Evolutionary conservation across 495 filamentous ascomycete species (phyloP).

Genomic region (Thermochaetoides thermophila): DNA sequence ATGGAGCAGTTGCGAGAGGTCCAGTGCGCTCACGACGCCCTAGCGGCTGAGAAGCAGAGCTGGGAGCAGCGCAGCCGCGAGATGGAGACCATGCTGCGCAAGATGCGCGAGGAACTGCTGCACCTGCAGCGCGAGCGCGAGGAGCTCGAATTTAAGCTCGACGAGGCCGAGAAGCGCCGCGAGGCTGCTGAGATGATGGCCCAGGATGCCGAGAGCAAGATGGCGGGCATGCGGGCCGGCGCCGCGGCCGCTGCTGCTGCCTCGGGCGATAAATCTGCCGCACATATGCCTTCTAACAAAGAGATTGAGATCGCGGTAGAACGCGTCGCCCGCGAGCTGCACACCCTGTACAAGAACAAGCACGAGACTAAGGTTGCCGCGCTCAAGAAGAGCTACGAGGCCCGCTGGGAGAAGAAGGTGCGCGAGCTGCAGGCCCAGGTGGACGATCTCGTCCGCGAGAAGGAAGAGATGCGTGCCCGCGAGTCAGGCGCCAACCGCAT

Average conservation of each 20-base stretch:
- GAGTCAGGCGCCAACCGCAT: constrained; percentile 36
- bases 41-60: constrained; percentile 61
- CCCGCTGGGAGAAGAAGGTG: constrained; percentile 73
- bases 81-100: constrained; percentile 64
- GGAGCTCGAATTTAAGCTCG: constrained; percentile 48
- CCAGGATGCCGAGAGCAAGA: constrained; percentile 58
- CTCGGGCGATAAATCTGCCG: constrained; percentile 2
- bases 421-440: constrained; percentile 57
- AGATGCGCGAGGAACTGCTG: constrained; percentile 68
- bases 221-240: constrained; percentile 48
- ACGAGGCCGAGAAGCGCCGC: constrained; percentile 59
- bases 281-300: constrained; percentile 18
- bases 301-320: constrained; percentile 82
- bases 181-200: constrained; percentile 49
- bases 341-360: constrained; percentile 88
- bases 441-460: constrained; percentile 50
- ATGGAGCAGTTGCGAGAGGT: constrained; percentile 68
- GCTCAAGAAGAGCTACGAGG: constrained; percentile 88
- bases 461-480: constrained; percentile 43
- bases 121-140: constrained; percentile 62
- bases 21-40: constrained; percentile 45
- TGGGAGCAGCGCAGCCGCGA: constrained; percentile 77
- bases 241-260: constrained; percentile 20
- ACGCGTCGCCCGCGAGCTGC: constrained; percentile 75
- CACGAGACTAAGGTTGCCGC: constrained; percentile 90